phyloP scores from a whole-genome alignment of 2,329 filamentous ascomycete genomes.

The Dendryphion nanum region DNA sequence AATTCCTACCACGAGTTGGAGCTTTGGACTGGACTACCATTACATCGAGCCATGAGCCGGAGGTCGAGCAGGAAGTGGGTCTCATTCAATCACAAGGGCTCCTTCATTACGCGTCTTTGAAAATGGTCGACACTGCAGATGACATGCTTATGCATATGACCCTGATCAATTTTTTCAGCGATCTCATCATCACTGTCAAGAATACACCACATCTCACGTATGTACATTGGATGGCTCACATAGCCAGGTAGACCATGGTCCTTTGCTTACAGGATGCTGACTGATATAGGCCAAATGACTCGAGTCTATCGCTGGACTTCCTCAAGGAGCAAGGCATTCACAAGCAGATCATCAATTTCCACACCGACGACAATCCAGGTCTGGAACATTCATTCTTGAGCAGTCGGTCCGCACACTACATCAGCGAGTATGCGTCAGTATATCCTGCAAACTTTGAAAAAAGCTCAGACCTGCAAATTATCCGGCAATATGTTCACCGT shows the following conservation, averaged over 20 bases:
- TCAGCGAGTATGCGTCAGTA: constrained; percentile 54
- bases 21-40: constrained; percentile 56
- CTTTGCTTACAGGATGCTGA: not conserved
- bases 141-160: constrained; percentile 62
- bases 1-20: constrained; percentile 55
- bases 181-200: constrained; percentile 49
- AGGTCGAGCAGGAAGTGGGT: constrained; percentile 49
- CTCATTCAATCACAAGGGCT: constrained; percentile 40
- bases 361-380: constrained; percentile 50
- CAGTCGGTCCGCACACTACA: constrained; percentile 56
- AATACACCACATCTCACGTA: constrained; percentile 29
- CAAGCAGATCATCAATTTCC: constrained; percentile 48
- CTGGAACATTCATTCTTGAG: constrained; percentile 55
- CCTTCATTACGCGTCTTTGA: constrained; percentile 54
- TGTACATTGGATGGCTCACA: constrained; percentile 3
- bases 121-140: constrained; percentile 56
- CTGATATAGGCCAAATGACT: constrained; percentile 34
- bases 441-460: constrained; percentile 57
- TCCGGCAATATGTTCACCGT: constrained; percentile 48
- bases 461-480: constrained; percentile 43
- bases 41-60: constrained; percentile 49
- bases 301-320: constrained; percentile 51
- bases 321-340: constrained; percentile 53
- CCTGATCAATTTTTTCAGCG: constrained; percentile 56
- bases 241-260: not conserved